Conservation (phyloP, 2,329 filamentous ascomycete genomes). For the Colletotrichum chlorophyti region DNA sequence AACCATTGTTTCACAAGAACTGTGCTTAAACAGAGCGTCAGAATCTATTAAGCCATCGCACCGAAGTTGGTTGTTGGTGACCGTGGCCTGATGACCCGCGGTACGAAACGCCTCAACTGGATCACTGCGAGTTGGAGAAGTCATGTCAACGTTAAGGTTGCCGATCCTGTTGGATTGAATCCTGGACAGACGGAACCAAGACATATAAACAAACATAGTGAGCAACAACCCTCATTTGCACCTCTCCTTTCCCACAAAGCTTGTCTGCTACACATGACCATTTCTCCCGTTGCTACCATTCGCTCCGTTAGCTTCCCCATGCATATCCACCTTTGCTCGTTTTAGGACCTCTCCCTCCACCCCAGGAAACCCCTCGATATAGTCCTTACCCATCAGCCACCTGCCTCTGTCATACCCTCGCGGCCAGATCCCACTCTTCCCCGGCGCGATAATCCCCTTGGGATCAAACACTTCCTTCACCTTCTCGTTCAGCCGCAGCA, state of each 20-base stretch:
- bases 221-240: not conserved
- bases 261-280: not conserved
- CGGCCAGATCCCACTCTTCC: slow-evolving; percentile 41
- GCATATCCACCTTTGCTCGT: not conserved
- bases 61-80: no score
- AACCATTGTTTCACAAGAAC: no score
- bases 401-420: slow-evolving; percentile 29
- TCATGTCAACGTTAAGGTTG: no score
- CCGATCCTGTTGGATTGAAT: no score
- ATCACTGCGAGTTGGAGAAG: no score
- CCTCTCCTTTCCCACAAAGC: no score
- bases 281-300: not conserved
- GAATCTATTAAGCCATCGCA: no score
- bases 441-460: slow-evolving; percentile 40
- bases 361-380: not conserved
- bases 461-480: slow-evolving; percentile 51
- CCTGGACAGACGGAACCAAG: not conserved
- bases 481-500: slow-evolving; percentile 49
- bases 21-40: no score
- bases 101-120: no score
- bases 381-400: slow-evolving; percentile 8
- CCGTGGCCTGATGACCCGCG: no score
- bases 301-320: no score
- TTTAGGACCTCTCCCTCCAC: not conserved
- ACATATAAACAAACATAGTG: not conserved